Base-by-base conservation (phyloP, 139 green algal species). In the Axilococcus clingmanii region DNA sequence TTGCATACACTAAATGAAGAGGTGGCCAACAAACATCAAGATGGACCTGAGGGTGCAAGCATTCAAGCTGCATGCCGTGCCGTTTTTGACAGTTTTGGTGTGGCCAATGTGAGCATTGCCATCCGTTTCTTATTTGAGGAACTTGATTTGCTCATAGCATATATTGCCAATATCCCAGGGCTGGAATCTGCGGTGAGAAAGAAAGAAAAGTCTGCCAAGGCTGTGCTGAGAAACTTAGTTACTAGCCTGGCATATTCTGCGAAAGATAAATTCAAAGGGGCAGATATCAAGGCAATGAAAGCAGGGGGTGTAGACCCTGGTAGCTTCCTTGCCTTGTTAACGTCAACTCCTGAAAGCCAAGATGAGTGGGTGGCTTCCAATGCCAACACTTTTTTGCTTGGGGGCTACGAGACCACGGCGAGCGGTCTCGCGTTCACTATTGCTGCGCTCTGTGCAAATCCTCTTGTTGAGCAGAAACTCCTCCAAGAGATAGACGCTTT, bases 401-500 rank as follows among this genome's bases (percentile, higher is more conserved):
- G 9, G 12, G 33, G 9, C 9, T 38, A 38, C 33, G 33, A 66
- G 9, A 61, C 59, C 4, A 60, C 65, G 17, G 50, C 65, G 42
- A 62, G 55, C 23, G 28, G 50, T 5, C 33, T 73, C 33, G 30
- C 58, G 4, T 69, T 71, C 27, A 38, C 63, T 4, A 20, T 67
- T 5, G 57, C 56, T 52, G 35, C 49, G 35, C 47, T 74, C 20
- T 48, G 34, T 34, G 40, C 34, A 15, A 41, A 73, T 30, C 60
- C 61, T 2, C 38, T 56, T 27, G 48, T 36, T 5, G 45, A 68
- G 46, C 33, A 38, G 11, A 25, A 24, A 15, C 48, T 74, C 34
- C 40, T 62, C 33, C 47, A 32, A 2, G 66, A 74, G 24, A 32
- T 74, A 8, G 61, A 74, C 33, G 45, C 34, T 0, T 60, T 69